These are phyloP conservation scores for Rhododendron henanense DNA, from an alignment of 148 eudicot species.

Conservation along the genomic window DNA sequence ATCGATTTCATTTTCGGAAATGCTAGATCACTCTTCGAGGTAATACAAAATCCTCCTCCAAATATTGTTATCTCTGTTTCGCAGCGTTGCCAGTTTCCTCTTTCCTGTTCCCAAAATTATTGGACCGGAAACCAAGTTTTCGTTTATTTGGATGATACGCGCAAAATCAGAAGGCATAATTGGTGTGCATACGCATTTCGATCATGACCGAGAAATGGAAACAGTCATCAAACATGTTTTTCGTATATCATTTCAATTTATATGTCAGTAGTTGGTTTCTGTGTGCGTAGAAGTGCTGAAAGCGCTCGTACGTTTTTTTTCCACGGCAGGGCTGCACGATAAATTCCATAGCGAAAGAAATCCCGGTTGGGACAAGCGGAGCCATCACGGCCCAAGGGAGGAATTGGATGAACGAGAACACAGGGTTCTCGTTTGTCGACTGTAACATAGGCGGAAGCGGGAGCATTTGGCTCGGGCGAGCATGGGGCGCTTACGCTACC, in stretches of 20 bases:
- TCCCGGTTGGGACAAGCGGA: conserved; percentile 46
- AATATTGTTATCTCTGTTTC: not conserved
- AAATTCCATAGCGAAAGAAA: conserved; percentile 61
- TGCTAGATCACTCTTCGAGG: conserved; percentile 77
- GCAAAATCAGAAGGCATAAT: too few species aligned
- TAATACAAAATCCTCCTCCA: conserved; percentile 12
- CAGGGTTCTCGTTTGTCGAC: conserved; percentile 74
- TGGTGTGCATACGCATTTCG: too few species aligned
- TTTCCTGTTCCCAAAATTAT: too few species aligned
- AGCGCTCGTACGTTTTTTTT: too few species aligned
- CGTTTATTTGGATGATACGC: too few species aligned
- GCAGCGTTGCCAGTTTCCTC: too few species aligned
- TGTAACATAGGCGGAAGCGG: conserved; percentile 67
- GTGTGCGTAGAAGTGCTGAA: not conserved
- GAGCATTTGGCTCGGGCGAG: conserved; percentile 78
- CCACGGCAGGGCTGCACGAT: conserved; percentile 56
- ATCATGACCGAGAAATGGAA: too few species aligned
- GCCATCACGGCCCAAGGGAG: conserved; percentile 79
- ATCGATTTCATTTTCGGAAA: conserved; percentile 90
- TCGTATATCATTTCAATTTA: too few species aligned
- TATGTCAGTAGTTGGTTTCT: not conserved
- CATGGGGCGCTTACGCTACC: conserved; percentile 79
- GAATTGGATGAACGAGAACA: conserved; percentile 41
- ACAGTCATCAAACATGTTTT: too few species aligned
- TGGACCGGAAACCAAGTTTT: too few species aligned